Conservation (phyloP, 495 filamentous ascomycete species). For the Tuber magnatum region DNA sequence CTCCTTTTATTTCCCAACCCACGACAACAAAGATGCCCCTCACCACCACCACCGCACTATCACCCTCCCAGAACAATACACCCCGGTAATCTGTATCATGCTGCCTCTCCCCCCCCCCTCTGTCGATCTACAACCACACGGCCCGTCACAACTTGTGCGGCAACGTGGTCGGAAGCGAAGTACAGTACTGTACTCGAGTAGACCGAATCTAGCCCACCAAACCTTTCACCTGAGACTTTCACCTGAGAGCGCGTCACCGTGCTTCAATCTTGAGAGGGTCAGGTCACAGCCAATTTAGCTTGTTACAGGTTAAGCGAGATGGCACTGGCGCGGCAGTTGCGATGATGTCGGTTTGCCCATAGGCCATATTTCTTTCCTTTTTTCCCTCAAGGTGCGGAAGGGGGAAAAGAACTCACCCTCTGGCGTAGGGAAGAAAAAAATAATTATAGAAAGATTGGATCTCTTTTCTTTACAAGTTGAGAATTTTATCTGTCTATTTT, state of each 20-base stretch:
- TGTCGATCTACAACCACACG: constrained; percentile 38
- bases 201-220: constrained; percentile 29
- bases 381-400: neutral
- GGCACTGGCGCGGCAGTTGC: constrained; percentile 36
- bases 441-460: neutral
- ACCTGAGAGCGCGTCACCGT: constrained; percentile 30
- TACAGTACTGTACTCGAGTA: too few relatives aligned
- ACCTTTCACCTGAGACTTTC: constrained; percentile 37
- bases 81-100: constrained; percentile 21
- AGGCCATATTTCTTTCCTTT: neutral
- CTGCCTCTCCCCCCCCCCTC: constrained; percentile 21
- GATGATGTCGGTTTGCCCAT: neutral
- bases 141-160: constrained; percentile 38
- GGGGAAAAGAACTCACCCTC: neutral
- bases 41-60: constrained; percentile 10
- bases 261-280: constrained; percentile 21
- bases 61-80: constrained; percentile 14
- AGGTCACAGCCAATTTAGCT: constrained; percentile 34
- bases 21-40: constrained; percentile 17
- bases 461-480: neutral
- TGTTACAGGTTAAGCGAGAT: constrained; percentile 38
- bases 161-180: constrained; percentile 38
- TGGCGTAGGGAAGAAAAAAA: too few relatives aligned
- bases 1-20: constrained; percentile 17
- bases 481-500: constrained; percentile 10